Evolutionary conservation across 768 basidiomycete genomes (phyloP).

Genomic region (Crepidotus variabilis): DNA sequence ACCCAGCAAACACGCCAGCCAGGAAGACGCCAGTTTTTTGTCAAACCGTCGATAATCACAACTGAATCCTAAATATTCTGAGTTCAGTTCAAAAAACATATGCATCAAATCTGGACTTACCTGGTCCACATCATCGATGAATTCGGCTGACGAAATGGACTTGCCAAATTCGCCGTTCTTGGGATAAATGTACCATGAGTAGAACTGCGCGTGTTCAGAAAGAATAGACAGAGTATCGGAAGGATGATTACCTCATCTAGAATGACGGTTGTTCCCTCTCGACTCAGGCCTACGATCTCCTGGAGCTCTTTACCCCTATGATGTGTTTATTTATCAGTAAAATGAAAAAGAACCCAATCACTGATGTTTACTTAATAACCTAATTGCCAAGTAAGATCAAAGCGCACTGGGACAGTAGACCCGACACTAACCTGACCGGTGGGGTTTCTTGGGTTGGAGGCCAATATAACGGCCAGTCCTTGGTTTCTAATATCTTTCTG

Average conservation of each 20-base stretch:
- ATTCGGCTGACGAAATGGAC: constrained; percentile 78
- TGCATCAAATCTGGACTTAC: constrained; percentile 25
- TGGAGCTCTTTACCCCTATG: constrained; percentile 74
- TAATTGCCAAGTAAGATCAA: constrained; percentile 12
- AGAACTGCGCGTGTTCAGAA: constrained; percentile 54
- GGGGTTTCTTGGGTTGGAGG: constrained; percentile 95
- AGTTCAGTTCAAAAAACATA: background rate
- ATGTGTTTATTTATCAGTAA: background rate
- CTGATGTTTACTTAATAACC: constrained; percentile 44
- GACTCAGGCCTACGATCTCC: constrained; percentile 68
- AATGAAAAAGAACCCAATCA: background rate
- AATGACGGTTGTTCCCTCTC: constrained; percentile 79
- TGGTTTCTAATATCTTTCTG: constrained; percentile 80
- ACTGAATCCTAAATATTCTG: constrained; percentile 56
- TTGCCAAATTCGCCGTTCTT: constrained; percentile 73
- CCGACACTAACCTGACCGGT: constrained; percentile 72
- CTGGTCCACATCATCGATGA: constrained; percentile 82
- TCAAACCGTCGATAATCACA: constrained; percentile 85
- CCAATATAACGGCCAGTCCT: constrained; percentile 80
- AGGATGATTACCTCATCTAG: constrained; percentile 63
- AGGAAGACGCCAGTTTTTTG: constrained; percentile 89
- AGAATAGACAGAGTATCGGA: background rate
- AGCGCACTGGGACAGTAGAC: background rate
- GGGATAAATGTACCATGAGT: constrained; percentile 94
- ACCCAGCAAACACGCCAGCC: constrained; percentile 97